Evolutionary conservation across 202 grass and related monocot species (phyloP), one percentile per base, ranked within the genome.

Genomic region (Saccharum hybrid): DNA sequence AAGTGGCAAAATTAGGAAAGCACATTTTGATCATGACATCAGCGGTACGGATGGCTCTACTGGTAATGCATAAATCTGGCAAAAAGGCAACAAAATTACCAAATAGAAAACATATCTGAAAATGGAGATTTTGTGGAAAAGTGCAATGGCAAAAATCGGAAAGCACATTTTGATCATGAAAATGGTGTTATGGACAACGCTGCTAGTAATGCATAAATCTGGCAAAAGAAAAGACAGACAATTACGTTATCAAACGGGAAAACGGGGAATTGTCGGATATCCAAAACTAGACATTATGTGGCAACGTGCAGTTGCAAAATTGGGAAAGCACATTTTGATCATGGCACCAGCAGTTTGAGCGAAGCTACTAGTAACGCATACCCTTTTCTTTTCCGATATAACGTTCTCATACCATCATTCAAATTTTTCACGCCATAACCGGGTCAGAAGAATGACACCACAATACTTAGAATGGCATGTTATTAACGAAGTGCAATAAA

Each of bases 31-130:
- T 21, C 19, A 6, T 46, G 80, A 26, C 43, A 6, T 61, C 16
- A 76, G 38, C 5, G 4, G 26, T 16, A 82, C 0, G 8, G 36
- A 73, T 4, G 23, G 72, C 65, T 5, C 34, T 36, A 81, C 62
- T 71, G 71, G 62, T 76, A 81, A 34, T 2, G 7, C 26, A 61
- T 51, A 89, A 72, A 72, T 60, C 5, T 54, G 28, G 15, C 1
- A 72, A 33, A 51, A 84, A 14, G 61, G 39, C 11, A 89, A 13
- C 51, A 30, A 59, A 59, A 9, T 39, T 14, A 74, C 62, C 7
- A 82, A 30, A 57, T 19, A 6, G 71, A 71, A 78, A 34, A 75
- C 54, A 72, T 41, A 86, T 21, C 49, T 66, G 13, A 66, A 67
- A 19, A 38, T 38, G 64, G 33, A 19, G 15, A 67, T 67, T 19